Evolutionary conservation across 179 eudicot species (phyloP), one percentile per base, ranked within the genome.

Genomic region (Heliamphora ciliata): DNA sequence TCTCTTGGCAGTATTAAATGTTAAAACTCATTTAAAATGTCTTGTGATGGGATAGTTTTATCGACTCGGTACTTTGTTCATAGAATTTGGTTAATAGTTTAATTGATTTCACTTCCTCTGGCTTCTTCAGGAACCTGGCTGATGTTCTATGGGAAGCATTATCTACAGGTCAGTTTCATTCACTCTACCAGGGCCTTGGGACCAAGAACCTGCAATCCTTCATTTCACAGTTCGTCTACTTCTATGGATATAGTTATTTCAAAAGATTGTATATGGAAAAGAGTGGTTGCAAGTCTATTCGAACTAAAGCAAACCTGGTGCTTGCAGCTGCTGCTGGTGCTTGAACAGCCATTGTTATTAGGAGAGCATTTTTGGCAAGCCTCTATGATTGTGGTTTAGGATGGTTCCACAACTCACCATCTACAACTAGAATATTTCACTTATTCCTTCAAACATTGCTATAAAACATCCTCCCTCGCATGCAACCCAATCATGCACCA

Each of bases 311-410:
- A 79, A 94, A 94, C 84, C 86, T 94, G 83, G 64, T 93, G 81
- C 87, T 91, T 79, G 98, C 97, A 83, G 97, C 97, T 69, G 94
- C 90, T 46, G 98, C 98, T 79, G 98, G 98, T 63, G 93, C 95
- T 80, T 93, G 92, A 81, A 94, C 95, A 21, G 92, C 90, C 68
- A 70, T 94, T 79, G 80, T 89, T 59, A 94, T 76, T 97, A 94
- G 90, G 98, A 91, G 86, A 66, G 84, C 7, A 68, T 64, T 48
- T 71, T 60, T 1, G 47, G 21, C 52, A 55, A 78, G 56, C 15
- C 44, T 64, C 1, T 70, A 4, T 50, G 21, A 65, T 67, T 54
- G 10, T 60, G 55, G n/a, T 67, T 68, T 52, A 54, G 47, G 18
- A 67, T 67, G 8, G 48, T 47, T 51, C 47, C 40, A 70, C 65